Base-by-base conservation (phyloP, 2,329 filamentous ascomycete species). In the Thielaviopsis musarum region DNA sequence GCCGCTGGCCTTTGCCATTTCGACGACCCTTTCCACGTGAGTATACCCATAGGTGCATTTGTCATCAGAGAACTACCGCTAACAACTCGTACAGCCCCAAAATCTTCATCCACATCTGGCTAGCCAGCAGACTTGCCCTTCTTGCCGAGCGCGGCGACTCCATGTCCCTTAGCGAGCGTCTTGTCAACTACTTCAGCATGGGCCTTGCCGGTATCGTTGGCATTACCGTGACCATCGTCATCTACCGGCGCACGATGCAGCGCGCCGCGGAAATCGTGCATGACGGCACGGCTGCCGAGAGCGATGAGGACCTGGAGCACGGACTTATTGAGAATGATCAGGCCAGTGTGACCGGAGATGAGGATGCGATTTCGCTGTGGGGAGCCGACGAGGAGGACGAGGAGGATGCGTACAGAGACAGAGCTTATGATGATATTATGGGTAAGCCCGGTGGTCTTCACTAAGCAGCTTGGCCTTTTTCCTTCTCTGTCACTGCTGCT, bases 101-200 rank as follows among this genome's bases (percentile, higher is more conserved):
- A 68, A 76, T 98, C 19, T 76, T 97, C 61, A 83, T 98, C 56
- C 88, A 95, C 68, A 82, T 95, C 65, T 98, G 96, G 72, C 89
- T 98, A 66, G 93, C 93, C 62, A 84, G 81, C 67, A 81, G 90
- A 59, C 75, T 98, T 17, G 89, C 88, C 52, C 76, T 84, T 57
- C 81, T 98, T 38, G 88, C 87, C n/a, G 87, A 95, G 66, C 80
- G 82, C 60, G 87, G 85, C 63, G 88, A 88, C 67, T 80, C 85
- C 65, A 96, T 97, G 91, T 83, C 87, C 62, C 72, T 79, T 2
- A 77, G 78, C 63, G 87, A 88, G 63, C 93, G 91, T 70, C 77
- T 82, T 28, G 75, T 97, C 66, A 95, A 93, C 71, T 95, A 95
- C 69, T 70, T 84, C 24, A 85, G 83, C 72, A 96, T 97, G 70